Percentiles rank a stretch among this genome's conserved stretches.
Conservation (phyloP, 129 eudicot genomes). For the Flaveria robusta region DNA sequence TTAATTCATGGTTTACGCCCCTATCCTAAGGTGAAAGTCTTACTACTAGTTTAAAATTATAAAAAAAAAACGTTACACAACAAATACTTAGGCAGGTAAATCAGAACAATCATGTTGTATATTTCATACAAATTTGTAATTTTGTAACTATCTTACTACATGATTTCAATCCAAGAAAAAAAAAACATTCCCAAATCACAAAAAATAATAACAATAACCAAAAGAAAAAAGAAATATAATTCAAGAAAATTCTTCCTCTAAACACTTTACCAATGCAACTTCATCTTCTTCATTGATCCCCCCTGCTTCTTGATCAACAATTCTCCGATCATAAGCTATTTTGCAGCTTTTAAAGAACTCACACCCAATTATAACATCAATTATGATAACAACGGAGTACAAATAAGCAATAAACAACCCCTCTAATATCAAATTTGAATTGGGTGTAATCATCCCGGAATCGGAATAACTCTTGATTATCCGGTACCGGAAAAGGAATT, state of each 20-base stretch:
- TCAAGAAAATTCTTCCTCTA: constrained; percentile 39
- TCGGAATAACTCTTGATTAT: constrained; percentile 37
- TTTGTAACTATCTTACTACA: constrained; percentile 9
- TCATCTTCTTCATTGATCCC: constrained; percentile 21
- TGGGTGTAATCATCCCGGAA: constrained; percentile 32
- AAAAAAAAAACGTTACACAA: not conserved
- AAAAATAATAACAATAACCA: not conserved
- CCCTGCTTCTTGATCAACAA: constrained; percentile 39
- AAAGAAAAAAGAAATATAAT: not conserved
- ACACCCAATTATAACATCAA: constrained; percentile 59
- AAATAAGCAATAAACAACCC: constrained; percentile 64
- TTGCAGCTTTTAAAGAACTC: constrained; percentile 68
- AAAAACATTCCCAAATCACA: not conserved
- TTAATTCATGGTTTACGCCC: no score
- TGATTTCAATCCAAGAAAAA: constrained; percentile 26
- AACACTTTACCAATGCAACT: constrained; percentile 32
- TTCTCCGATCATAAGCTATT: constrained; percentile 31
- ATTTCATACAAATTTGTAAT: constrained; percentile 5
- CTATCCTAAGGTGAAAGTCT: no score
- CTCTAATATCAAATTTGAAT: constrained; percentile 45
- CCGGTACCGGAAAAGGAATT: constrained; percentile 68
- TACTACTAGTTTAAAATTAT: no score
- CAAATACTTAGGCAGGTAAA: not conserved
- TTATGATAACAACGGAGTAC: constrained; percentile 56
- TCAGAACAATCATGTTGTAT: constrained; percentile 6